Conservation (phyloP, 768 basidiomycete genomes). For the Suillus subluteus region DNA sequence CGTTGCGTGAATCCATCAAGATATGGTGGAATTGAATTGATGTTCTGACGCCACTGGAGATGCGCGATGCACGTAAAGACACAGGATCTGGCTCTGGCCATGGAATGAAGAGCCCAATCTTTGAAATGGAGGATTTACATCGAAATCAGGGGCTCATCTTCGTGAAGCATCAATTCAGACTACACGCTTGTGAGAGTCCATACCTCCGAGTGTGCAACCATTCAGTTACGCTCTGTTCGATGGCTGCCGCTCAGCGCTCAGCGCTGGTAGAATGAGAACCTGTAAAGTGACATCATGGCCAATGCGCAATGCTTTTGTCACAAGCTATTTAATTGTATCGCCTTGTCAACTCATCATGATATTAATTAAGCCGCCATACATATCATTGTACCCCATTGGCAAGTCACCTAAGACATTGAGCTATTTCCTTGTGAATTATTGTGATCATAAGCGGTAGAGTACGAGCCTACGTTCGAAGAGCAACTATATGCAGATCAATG, state of each 20-base stretch:
- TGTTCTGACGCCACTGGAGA: background rate
- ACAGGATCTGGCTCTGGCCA: background rate
- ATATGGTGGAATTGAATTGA: background rate
- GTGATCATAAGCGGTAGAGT: background rate
- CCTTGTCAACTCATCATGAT: background rate
- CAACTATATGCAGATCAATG: background rate
- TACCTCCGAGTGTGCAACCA: background rate
- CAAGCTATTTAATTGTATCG: background rate
- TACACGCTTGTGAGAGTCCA: background rate
- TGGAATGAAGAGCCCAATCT: background rate
- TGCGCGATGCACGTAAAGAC: background rate
- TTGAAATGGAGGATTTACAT: background rate
- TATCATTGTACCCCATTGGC: background rate
- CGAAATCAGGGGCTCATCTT: background rate
- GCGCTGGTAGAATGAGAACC: background rate
- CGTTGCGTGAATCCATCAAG: background rate
- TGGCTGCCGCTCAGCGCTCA: too few relatives aligned
- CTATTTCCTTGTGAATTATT: background rate
- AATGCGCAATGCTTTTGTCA: constrained; percentile 1
- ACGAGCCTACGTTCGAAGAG: background rate
- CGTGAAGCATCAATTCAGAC: background rate
- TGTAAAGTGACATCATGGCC: background rate
- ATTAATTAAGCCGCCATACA: background rate
- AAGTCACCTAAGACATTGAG: background rate
- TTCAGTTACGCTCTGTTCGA: background rate